Evolutionary conservation across 1,284 basidiomycete genomes (phyloP), one percentile per base, ranked within the genome.

Genomic region (Amylostereum areolatum): DNA sequence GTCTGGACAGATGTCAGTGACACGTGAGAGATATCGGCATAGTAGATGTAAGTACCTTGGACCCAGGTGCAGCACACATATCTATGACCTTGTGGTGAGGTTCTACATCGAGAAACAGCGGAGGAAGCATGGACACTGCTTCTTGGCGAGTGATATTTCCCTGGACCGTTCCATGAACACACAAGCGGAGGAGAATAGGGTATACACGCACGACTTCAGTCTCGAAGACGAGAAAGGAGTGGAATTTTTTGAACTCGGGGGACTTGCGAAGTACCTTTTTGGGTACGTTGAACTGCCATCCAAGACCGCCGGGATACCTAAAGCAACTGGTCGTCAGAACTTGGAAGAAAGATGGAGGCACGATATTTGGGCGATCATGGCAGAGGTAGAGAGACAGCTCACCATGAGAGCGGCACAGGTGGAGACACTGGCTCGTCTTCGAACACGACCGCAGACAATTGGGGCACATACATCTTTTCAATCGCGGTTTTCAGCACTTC

Each of bases 21-120:
- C 27, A 41, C 4, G 18, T 18, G 18, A 18, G 18, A 18, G 18
- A 1, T 18, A 47, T 66, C 60, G 59, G 49, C 34, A 46, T 33
- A 50, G 48, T 35, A 48, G 12, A 37, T 18, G 4, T 41, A 49
- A 63, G 47, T 50, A 84, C 89, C 72, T 99, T 99, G 31, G 93
- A 97, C 11, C 97, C 97, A 1, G 97, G 97, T 1, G 97, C 96
- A n/a, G 97, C 97, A 64, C 96, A 99, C 89, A 97, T 93, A 69
- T 99, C 96, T 59, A 99, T 83, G 35, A 93, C 91, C 86, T 92
- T 53, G 28, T 97, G 94, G 64, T 95, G 86, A 0, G 94, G 90
- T 61, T 92, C 77, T n/a, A 99, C 92, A 54, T 96, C 89, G 45
- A 99, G 79, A 59, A 99, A 86, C 2, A 99, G 77, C 1, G 97